These are phyloP conservation scores for Wickerhamiella shivajii DNA, from an alignment of 805 yeast genomes.

Conservation along the genomic window DNA sequence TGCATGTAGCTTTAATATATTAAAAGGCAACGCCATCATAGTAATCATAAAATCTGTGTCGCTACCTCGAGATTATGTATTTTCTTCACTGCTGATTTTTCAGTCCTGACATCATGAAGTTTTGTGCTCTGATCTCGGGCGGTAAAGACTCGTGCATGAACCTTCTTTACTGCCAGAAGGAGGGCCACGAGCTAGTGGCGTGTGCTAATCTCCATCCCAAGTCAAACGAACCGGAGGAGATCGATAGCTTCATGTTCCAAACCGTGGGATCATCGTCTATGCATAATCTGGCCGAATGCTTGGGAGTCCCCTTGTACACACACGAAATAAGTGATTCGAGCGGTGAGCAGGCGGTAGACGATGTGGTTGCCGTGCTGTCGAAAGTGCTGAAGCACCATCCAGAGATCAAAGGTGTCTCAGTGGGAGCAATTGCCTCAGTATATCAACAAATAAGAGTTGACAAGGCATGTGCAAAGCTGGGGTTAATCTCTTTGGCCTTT, in stretches of 20 bases:
- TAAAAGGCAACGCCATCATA: constrained; percentile 7
- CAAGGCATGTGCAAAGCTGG: constrained; percentile 64
- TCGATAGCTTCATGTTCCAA: constrained; percentile 94
- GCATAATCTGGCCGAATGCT: constrained; percentile 46
- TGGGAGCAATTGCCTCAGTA: constrained; percentile 92
- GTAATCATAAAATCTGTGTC: not conserved
- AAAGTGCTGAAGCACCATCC: constrained; percentile 42
- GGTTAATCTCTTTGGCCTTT: constrained; percentile 54
- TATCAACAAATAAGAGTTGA: constrained; percentile 92
- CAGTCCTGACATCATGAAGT: constrained; percentile 47
- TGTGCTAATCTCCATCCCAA: constrained; percentile 68
- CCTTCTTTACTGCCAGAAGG: constrained; percentile 66
- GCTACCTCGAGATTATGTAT: not conserved
- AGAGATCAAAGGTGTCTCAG: constrained; percentile 71
- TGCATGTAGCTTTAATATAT: constrained; percentile 12
- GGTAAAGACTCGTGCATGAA: constrained; percentile 94
- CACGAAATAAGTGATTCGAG: constrained; percentile 49
- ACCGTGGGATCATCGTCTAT: constrained; percentile 87
- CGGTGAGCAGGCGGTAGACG: constrained; percentile 70
- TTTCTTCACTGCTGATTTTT: not conserved
- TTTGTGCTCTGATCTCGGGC: constrained; percentile 84
- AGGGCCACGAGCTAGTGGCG: constrained; percentile 77
- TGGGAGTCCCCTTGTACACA: constrained; percentile 69
- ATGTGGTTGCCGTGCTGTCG: constrained; percentile 36
- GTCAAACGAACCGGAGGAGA: constrained; percentile 37